These are phyloP conservation scores for Trypanosoma platydactyli DNA, from an alignment of 208 protist species.

Conservation along the genomic window DNA sequence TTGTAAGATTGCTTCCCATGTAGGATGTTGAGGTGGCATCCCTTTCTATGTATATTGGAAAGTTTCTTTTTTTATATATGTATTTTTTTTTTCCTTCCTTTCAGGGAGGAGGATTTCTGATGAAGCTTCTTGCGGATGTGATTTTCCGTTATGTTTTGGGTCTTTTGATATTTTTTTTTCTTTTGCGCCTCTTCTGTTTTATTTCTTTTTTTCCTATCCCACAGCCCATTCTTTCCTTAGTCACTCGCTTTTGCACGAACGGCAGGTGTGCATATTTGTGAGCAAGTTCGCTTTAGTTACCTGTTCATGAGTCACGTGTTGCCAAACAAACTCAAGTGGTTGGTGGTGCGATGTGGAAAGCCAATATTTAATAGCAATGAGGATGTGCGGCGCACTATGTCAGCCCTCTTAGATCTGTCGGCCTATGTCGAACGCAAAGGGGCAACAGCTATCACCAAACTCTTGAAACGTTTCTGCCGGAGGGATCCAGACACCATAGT, in stretches of 20 bases:
- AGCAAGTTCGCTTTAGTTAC: background rate
- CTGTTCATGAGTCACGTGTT: constrained; percentile 14
- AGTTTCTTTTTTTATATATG: constrained; percentile 12
- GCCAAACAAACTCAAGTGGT: constrained; percentile 12
- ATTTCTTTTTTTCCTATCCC: no score
- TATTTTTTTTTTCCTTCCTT: background rate
- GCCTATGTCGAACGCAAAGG: constrained; percentile 32
- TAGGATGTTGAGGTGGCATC: constrained; percentile 16
- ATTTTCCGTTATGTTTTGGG: no score
- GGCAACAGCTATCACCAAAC: constrained; percentile 23
- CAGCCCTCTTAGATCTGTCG: constrained; percentile 43
- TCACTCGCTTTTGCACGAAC: no score
- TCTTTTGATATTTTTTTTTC: no score
- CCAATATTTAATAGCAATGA: constrained; percentile 40
- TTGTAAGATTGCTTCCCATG: constrained; percentile 55
- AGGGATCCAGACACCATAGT: constrained; percentile 40
- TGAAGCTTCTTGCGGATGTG: no score
- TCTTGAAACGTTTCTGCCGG: constrained; percentile 34
- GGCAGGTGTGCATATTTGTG: no score
- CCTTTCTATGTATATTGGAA: background rate
- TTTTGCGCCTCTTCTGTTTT: no score
- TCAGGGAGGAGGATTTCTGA: no score
- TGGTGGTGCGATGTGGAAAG: constrained; percentile 29
- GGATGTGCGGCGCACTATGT: constrained; percentile 38
- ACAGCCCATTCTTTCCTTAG: no score